Conservation (phyloP, 2,329 filamentous ascomycete species). For the Calonectria pteridis region DNA sequence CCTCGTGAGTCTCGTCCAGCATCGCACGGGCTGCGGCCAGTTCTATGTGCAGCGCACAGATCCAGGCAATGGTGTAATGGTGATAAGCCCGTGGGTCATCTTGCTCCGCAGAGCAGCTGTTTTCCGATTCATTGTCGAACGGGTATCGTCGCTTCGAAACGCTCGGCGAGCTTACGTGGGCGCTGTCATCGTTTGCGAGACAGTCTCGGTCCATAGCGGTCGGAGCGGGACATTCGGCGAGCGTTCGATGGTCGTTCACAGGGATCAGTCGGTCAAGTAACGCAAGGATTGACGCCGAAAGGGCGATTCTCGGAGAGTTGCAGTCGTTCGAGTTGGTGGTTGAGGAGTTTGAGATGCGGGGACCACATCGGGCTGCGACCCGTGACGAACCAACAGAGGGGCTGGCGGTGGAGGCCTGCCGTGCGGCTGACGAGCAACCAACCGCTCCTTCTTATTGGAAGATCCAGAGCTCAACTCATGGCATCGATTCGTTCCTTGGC, state of each 20-base stretch:
- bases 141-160: background rate
- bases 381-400: background rate
- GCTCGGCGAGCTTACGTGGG: background rate
- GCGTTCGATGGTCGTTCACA: background rate
- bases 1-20: constrained; percentile 41
- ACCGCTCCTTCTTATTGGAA: background rate
- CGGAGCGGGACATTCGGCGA: background rate
- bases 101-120: no score
- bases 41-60: constrained; percentile 45
- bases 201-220: background rate
- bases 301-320: no score
- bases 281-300: background rate
- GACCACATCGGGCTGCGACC: background rate
- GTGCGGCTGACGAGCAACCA: background rate
- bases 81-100: background rate
- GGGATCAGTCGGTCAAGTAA: background rate
- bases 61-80: constrained; percentile 46
- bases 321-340: background rate
- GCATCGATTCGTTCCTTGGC: background rate
- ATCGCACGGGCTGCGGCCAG: constrained; percentile 43
- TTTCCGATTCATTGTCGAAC: background rate
- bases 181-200: background rate
- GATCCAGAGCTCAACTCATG: background rate
- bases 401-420: no score
- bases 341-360: background rate